These are phyloP conservation scores for Geotrichum reessii DNA, from an alignment of 1,139 yeast genomes.

Conservation along the genomic window DNA sequence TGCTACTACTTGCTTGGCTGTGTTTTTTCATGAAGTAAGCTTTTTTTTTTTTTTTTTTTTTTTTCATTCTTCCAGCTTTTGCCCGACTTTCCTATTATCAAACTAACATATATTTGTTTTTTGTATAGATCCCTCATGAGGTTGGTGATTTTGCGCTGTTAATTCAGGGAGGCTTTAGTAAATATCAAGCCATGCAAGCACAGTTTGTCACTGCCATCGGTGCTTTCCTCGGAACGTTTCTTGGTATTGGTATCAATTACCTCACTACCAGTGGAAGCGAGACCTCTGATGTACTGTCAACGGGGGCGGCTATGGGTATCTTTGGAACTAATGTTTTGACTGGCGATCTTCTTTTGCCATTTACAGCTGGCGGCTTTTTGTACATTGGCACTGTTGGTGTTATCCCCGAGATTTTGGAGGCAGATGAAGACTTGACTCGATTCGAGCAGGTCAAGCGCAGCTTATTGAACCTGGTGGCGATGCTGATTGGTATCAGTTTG, in stretches of 20 bases:
- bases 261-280: conserved; percentile 28
- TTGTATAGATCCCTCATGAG: conserved; percentile 56
- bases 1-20: conserved; percentile 58
- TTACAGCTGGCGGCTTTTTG: conserved; percentile 65
- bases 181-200: conserved; percentile 55
- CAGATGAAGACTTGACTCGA: conserved; percentile 36
- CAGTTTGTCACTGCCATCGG: conserved; percentile 60
- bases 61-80: no score
- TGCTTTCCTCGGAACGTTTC: conserved; percentile 55
- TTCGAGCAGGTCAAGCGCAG: conserved; percentile 37
- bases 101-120: conserved; percentile 2
- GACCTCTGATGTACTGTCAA: conserved; percentile 9
- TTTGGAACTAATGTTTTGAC: conserved; percentile 46
- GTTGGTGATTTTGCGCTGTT: conserved; percentile 67
- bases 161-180: conserved; percentile 58
- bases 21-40: conserved; percentile 49
- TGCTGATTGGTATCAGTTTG: conserved; percentile 45
- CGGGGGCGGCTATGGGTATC: conserved; percentile 34
- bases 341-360: conserved; percentile 56
- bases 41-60: background rate
- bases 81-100: background rate
- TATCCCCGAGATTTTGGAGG: conserved; percentile 54
- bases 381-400: conserved; percentile 64
- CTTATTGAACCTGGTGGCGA: conserved; percentile 41
- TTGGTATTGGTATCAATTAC: conserved; percentile 50